Evolutionary conservation across 345 rosid species (phyloP).

Genomic region (Laguncularia racemosa): DNA sequence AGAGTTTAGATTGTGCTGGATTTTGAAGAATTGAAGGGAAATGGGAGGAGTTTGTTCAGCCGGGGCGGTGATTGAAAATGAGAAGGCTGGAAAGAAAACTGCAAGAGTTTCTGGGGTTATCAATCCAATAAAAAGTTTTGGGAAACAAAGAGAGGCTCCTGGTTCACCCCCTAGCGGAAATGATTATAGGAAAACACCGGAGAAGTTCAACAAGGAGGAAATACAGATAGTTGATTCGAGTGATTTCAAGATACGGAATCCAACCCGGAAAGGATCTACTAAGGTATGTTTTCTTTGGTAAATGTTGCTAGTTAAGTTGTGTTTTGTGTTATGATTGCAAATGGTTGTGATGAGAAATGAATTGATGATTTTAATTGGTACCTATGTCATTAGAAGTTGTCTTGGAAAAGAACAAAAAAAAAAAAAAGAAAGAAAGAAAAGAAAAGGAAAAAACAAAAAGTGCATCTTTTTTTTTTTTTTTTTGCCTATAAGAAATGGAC

Average conservation of each 20-base stretch:
- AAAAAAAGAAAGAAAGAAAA: too few relatives aligned
- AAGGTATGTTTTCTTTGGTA: slow-evolving; percentile 32
- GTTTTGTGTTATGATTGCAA: not conserved
- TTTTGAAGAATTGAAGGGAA: slow-evolving; percentile 13
- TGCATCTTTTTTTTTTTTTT: too few relatives aligned
- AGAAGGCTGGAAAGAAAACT: slow-evolving; percentile 16
- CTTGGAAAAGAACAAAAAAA: too few relatives aligned
- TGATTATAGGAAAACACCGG: slow-evolving; percentile 9
- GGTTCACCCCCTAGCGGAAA: not conserved
- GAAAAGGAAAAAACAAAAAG: too few relatives aligned
- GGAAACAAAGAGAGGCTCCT: slow-evolving; percentile 19
- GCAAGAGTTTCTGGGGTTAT: slow-evolving; percentile 25
- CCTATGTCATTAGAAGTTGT: too few relatives aligned
- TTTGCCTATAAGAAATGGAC: too few relatives aligned
- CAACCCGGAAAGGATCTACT: slow-evolving; percentile 15
- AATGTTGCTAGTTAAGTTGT: slow-evolving; percentile 1
- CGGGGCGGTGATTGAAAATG: slow-evolving; percentile 17
- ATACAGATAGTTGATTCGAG: slow-evolving; percentile 18
- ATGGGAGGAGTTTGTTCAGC: slow-evolving; percentile 70
- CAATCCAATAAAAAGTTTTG: slow-evolving; percentile 28
- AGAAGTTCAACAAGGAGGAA: slow-evolving; percentile 6
- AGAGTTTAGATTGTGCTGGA: not conserved
- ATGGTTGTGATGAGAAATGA: too few relatives aligned
- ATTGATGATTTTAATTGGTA: too few relatives aligned
- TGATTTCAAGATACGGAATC: slow-evolving; percentile 33